Conservation (phyloP, 257 asterid species). For the Fraxinus americana region DNA sequence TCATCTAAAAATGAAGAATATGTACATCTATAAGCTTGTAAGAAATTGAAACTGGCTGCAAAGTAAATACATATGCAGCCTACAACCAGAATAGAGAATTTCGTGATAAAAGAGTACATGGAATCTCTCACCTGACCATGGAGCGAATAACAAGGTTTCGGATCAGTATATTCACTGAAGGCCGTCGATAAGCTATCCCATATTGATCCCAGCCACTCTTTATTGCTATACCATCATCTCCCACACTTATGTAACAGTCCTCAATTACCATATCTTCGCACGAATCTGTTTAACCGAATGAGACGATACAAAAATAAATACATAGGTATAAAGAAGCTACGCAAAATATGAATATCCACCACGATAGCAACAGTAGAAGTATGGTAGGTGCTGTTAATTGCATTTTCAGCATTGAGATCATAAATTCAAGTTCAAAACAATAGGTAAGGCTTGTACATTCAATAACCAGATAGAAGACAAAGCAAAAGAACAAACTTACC, state of each 20-base stretch:
- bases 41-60: neutral
- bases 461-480: neutral
- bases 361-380: neutral
- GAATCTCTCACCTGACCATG: conserved; percentile 12
- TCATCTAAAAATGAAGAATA: too few relatives aligned
- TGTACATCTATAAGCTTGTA: neutral
- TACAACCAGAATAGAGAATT: neutral
- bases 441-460: conserved; percentile 10
- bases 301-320: conserved; percentile 4
- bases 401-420: neutral
- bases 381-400: neutral
- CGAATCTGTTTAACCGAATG: conserved; percentile 19
- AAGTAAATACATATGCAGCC: neutral
- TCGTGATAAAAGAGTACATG: neutral
- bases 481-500: conserved; percentile 41
- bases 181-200: conserved; percentile 17
- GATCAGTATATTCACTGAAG: neutral
- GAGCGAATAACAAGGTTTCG: conserved; percentile 24
- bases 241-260: conserved; percentile 27
- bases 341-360: neutral
- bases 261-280: conserved; percentile 25
- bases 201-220: conserved; percentile 28
- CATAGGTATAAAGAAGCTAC: neutral
- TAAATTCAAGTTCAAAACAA: conserved; percentile 6
- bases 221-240: conserved; percentile 25